phyloP scores from a whole-genome alignment of 495 filamentous ascomycete species.

The Penicillium flavigenum region DNA sequence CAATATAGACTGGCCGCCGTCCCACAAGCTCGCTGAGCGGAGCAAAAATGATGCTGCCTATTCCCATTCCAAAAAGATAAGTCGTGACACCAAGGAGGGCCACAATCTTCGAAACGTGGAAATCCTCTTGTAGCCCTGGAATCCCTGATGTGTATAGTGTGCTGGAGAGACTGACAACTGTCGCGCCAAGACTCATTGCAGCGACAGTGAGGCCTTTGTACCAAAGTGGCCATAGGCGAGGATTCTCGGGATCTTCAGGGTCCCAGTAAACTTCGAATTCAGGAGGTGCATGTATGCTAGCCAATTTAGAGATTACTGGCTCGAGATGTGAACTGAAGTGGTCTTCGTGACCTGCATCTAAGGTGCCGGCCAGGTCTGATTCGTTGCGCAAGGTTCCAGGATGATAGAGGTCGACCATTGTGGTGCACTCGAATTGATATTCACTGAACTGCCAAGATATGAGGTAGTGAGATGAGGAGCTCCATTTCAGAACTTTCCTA shows the following conservation, averaged over 20 bases:
- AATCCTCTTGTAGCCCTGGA: slow-evolving; percentile 47
- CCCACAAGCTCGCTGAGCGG: background rate
- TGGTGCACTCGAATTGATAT: background rate
- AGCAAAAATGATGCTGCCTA: slow-evolving; percentile 59
- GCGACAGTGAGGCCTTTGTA: slow-evolving; percentile 19
- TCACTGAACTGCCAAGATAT: background rate
- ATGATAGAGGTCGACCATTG: background rate
- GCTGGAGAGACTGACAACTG: slow-evolving; percentile 19
- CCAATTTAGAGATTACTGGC: slow-evolving; percentile 9
- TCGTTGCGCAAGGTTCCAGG: background rate
- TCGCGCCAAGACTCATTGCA: slow-evolving; percentile 20
- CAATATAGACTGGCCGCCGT: background rate
- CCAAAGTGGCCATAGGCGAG: slow-evolving; percentile 19
- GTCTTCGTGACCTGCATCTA: background rate
- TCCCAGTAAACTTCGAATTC: slow-evolving; percentile 19
- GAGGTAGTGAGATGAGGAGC: background rate
- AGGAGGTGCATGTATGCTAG: slow-evolving; percentile 12
- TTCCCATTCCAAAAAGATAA: slow-evolving; percentile 64
- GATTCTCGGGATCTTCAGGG: slow-evolving; percentile 11
- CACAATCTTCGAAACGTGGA: slow-evolving; percentile 56
- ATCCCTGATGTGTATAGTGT: slow-evolving; percentile 26
- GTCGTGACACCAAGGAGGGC: slow-evolving; percentile 75
- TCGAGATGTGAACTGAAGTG: slow-evolving; percentile 2
- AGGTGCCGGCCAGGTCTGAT: background rate
- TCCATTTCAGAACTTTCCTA: background rate